Evolutionary conservation across 2,329 filamentous ascomycete genomes (phyloP).

Genomic region (Diaporthe citri): DNA sequence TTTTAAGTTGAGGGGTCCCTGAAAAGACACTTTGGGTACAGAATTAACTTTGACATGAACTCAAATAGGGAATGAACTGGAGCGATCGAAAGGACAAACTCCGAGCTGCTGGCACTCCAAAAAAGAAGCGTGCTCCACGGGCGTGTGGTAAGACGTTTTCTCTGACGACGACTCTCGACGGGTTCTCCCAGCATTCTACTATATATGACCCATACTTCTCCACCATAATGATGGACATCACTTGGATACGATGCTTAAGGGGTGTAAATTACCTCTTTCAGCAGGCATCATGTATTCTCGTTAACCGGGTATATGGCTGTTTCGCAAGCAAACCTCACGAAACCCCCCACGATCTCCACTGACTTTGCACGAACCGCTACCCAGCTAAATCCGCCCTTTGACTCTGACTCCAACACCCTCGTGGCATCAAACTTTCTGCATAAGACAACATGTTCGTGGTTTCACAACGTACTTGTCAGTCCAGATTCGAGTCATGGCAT

Average conservation of each 20-base stretch:
- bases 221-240: not conserved
- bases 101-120: not conserved
- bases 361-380: not conserved
- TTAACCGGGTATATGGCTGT: not conserved
- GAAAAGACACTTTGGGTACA: not conserved
- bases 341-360: too few species aligned
- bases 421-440: not conserved
- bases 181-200: not conserved
- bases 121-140: not conserved
- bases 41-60: not conserved
- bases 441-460: not conserved
- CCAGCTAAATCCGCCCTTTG: too few species aligned
- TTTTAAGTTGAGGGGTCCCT: too few species aligned
- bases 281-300: too few species aligned
- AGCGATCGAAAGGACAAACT: not conserved
- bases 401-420: too few species aligned
- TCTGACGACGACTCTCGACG: not conserved
- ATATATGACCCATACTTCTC: not conserved
- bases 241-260: not conserved
- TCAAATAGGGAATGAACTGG: not conserved
- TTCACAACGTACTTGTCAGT: not conserved
- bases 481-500: constrained; percentile 7
- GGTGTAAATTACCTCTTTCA: not conserved
- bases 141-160: not conserved
- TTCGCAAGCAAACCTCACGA: not conserved